These are phyloP conservation scores for Nicotiana knightiana DNA, from an alignment of 257 asterid species.

Conservation along the genomic window DNA sequence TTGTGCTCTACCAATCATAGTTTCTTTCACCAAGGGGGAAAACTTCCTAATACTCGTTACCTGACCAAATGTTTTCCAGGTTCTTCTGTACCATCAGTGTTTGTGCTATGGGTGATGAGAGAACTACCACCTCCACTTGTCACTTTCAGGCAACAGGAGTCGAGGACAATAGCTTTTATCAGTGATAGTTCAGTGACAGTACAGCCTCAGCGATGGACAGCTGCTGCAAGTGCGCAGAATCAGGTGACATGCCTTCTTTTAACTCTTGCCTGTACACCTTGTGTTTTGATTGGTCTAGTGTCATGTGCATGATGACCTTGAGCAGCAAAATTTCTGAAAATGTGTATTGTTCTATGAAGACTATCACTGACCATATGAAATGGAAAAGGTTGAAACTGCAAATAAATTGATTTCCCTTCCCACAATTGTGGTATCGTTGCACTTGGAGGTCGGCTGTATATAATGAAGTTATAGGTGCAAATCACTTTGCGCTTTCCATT, in stretches of 20 bases:
- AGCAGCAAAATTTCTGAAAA: background rate
- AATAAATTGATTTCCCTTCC: background rate
- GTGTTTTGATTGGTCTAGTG: background rate
- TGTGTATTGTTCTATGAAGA: background rate
- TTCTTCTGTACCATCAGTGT: constrained; percentile 82
- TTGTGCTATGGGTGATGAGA: constrained; percentile 80
- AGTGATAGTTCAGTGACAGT: constrained; percentile 44
- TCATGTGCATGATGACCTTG: background rate
- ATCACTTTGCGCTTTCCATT: background rate
- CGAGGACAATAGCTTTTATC: constrained; percentile 59
- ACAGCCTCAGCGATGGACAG: constrained; percentile 59
- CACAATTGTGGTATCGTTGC: background rate
- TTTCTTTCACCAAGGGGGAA: background rate
- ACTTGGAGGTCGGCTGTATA: background rate
- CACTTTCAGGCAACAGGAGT: constrained; percentile 41
- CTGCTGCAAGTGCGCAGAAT: constrained; percentile 56
- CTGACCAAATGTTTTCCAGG: constrained; percentile 39
- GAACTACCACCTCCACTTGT: constrained; percentile 68
- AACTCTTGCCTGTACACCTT: background rate
- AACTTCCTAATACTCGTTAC: background rate
- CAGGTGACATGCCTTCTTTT: constrained; percentile 42
- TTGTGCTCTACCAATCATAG: background rate
- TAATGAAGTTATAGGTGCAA: background rate
- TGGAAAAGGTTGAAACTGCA: background rate
- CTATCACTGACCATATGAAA: background rate